Conservation (phyloP, 805 yeast genomes). For the Grigorovia jiainica region DNA sequence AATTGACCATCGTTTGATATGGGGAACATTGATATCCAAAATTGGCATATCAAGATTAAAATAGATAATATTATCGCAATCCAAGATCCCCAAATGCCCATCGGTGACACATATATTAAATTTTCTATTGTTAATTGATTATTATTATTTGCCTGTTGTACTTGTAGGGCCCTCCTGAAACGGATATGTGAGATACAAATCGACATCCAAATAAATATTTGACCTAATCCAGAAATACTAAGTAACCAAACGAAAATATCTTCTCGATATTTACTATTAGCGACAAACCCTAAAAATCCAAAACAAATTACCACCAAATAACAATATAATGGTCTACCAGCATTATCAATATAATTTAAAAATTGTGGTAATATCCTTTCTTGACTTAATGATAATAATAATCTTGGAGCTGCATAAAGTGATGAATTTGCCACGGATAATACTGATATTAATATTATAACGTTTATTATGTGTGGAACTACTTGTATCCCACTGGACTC, state of each 20-base stretch:
- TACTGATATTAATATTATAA: conserved; percentile 48
- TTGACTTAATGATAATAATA: conserved; percentile 42
- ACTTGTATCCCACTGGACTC: conserved; percentile 34
- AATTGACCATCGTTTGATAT: conserved; percentile 22
- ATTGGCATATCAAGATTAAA: conserved; percentile 51
- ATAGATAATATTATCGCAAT: conserved; percentile 43
- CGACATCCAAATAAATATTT: conserved; percentile 75
- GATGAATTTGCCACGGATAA: conserved; percentile 54
- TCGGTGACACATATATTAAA: conserved; percentile 42
- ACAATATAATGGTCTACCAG: conserved; percentile 49
- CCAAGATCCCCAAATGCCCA: conserved; percentile 50
- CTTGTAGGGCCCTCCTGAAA: conserved; percentile 47
- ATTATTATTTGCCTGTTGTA: conserved; percentile 34
- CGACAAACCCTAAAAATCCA: conserved; percentile 52
- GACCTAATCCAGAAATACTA: conserved; percentile 68
- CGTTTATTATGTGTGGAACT: conserved; percentile 46
- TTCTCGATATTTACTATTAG: conserved; percentile 48
- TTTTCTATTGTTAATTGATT: conserved; percentile 24
- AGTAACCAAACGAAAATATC: conserved; percentile 65
- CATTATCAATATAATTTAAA: conserved; percentile 38
- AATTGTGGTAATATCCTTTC: conserved; percentile 43
- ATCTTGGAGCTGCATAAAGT: conserved; percentile 50
- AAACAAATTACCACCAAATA: conserved; percentile 34
- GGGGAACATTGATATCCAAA: conserved; percentile 68
- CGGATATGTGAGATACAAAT: conserved; percentile 60